phyloP scores from a whole-genome alignment of 208 protist genomes.

The Leptomonas pyrrhocoris region DNA sequence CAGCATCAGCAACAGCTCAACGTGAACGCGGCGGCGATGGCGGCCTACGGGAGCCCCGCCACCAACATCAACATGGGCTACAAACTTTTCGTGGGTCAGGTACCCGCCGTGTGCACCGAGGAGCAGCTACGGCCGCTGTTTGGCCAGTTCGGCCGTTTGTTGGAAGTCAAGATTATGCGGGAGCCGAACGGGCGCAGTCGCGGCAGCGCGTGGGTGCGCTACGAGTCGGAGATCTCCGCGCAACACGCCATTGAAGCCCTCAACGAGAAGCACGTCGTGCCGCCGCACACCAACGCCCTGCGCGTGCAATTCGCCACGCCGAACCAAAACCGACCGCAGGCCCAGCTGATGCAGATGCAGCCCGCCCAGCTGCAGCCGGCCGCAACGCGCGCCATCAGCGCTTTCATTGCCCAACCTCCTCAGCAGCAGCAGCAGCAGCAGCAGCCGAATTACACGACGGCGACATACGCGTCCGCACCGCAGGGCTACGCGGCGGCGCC shows the following conservation, averaged over 20 bases:
- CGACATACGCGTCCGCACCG: conserved; percentile 17
- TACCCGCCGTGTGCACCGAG: conserved; percentile 85
- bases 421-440: conserved; percentile 9
- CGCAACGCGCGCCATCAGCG: conserved; percentile 16
- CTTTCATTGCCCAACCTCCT: conserved; percentile 12
- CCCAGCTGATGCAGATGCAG: conserved; percentile 16
- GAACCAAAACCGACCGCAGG: conserved; percentile 32
- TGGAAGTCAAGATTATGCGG: conserved; percentile 89
- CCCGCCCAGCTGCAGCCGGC: conserved; percentile 9
- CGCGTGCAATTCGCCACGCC: conserved; percentile 78
- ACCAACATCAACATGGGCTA: conserved; percentile 58
- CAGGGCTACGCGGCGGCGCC: conserved; percentile 24
- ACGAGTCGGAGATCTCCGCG: conserved; percentile 65
- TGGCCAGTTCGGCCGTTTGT: conserved; percentile 60
- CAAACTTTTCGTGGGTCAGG: conserved; percentile 90
- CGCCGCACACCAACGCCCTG: conserved; percentile 82
- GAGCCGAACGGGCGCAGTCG: conserved; percentile 76
- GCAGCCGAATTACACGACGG: conserved; percentile 12
- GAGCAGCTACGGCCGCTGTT: conserved; percentile 80
- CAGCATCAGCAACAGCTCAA: conserved; percentile 20
- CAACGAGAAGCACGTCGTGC: conserved; percentile 79
- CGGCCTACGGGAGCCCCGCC: conserved; percentile 23
- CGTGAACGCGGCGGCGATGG: conserved; percentile 11
- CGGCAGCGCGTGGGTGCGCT: conserved; percentile 85
- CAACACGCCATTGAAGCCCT: conserved; percentile 69